phyloP scores from a whole-genome alignment of 2,329 filamentous ascomycete species.

The Diaporthe longicolla region DNA sequence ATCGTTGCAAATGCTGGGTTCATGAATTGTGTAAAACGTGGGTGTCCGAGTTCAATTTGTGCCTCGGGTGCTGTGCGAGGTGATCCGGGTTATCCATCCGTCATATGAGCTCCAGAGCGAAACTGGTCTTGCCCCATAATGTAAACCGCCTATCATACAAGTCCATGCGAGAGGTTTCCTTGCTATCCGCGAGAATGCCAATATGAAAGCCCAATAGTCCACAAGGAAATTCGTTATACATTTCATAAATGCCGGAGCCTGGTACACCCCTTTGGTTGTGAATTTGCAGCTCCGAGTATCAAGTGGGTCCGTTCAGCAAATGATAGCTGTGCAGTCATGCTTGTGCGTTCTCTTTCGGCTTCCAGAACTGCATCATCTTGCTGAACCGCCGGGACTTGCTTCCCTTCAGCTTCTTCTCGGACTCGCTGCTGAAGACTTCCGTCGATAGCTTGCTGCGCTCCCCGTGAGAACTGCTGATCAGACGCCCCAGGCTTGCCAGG shows the following conservation, averaged over 20 bases:
- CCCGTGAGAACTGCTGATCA: constrained; percentile 81
- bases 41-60: constrained; percentile 40
- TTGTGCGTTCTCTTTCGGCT: constrained; percentile 63
- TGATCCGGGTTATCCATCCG: constrained; percentile 3
- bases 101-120: background rate
- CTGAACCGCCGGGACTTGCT: constrained; percentile 80
- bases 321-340: constrained; percentile 13
- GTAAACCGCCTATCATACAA: constrained; percentile 30
- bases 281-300: background rate
- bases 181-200: constrained; percentile 14
- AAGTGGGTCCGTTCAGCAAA: background rate
- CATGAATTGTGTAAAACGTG: constrained; percentile 44
- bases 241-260: constrained; percentile 14
- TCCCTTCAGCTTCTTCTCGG: constrained; percentile 66
- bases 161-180: constrained; percentile 21
- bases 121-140: background rate
- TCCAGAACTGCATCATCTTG: constrained; percentile 86
- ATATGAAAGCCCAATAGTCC: constrained; percentile 22
- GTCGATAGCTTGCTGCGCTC: constrained; percentile 82
- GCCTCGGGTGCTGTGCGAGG: constrained; percentile 38
- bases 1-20: constrained; percentile 49
- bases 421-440: constrained; percentile 72
- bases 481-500: constrained; percentile 80
- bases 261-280: background rate
- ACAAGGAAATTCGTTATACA: constrained; percentile 25